phyloP scores from a whole-genome alignment of 768 basidiomycete species.

The Phanerodontia chrysosporium region DNA sequence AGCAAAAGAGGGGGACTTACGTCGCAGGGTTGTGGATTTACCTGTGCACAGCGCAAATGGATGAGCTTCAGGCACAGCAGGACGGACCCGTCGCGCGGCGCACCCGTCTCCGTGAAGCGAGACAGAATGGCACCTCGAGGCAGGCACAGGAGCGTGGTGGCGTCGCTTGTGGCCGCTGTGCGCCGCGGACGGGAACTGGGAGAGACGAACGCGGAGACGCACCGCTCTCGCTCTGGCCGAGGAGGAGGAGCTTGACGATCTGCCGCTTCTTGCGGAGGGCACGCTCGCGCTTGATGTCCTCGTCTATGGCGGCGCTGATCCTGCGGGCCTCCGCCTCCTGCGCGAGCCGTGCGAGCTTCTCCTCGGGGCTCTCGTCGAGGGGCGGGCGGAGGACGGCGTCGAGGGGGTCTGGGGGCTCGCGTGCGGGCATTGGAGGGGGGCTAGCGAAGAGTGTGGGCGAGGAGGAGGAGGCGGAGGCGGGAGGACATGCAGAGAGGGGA shows the following conservation, averaged over 20 bases:
- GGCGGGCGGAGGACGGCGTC: constrained; percentile 64
- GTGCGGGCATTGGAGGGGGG: constrained; percentile 20
- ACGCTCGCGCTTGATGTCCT: constrained; percentile 62
- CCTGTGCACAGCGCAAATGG: constrained; percentile 36
- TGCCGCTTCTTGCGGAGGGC: constrained; percentile 54
- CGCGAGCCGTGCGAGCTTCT: constrained; percentile 47
- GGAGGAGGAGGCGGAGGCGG: not conserved
- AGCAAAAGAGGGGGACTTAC: constrained; percentile 44
- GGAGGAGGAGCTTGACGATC: constrained; percentile 66
- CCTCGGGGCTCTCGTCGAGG: constrained; percentile 56
- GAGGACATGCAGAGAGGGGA: not conserved
- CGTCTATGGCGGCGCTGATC: constrained; percentile 68
- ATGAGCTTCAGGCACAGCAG: constrained; percentile 11
- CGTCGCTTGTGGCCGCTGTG: not conserved
- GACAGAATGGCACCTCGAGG: not conserved
- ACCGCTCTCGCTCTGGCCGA: constrained; percentile 85
- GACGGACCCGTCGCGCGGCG: not conserved
- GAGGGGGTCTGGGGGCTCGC: constrained; percentile 50
- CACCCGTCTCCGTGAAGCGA: not conserved
- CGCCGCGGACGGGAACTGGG: not conserved
- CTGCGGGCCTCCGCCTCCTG: constrained; percentile 64
- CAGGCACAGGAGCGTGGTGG: not conserved
- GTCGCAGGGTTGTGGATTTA: constrained; percentile 77
- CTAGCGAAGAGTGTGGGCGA: not conserved
- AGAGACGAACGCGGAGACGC: constrained; percentile 24